Conservation (phyloP, 177 flowering plant species). For the Vitis hybrid region DNA sequence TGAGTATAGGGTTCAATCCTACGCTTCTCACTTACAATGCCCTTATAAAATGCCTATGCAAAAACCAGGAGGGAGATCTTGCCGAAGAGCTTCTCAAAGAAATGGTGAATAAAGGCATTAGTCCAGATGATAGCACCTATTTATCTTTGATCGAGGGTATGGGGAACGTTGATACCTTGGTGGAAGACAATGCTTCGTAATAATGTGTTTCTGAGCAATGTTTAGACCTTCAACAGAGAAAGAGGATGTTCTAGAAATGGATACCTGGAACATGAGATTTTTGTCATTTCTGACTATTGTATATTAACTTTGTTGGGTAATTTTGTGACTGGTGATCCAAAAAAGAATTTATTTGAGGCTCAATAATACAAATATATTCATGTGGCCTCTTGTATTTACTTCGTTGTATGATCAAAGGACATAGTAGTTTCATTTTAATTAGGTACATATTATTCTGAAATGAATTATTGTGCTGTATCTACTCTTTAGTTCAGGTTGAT, state of each 20-base stretch:
- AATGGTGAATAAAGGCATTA: slow-evolving; percentile 78
- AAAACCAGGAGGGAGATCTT: slow-evolving; percentile 53
- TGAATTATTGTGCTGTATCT: too few species aligned
- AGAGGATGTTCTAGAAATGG: neutral
- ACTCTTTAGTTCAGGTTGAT: too few species aligned
- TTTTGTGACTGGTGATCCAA: too few species aligned
- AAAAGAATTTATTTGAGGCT: too few species aligned
- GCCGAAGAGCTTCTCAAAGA: slow-evolving; percentile 77
- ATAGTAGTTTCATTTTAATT: too few species aligned
- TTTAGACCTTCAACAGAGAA: neutral
- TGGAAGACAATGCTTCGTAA: slow-evolving; percentile 8
- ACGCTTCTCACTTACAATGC: slow-evolving; percentile 86
- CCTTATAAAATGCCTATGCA: slow-evolving; percentile 73
- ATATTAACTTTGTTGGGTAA: too few species aligned
- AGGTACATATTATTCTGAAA: too few species aligned
- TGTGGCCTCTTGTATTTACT: too few species aligned
- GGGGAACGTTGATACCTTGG: slow-evolving; percentile 17
- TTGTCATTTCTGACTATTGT: too few species aligned
- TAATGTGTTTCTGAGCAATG: neutral
- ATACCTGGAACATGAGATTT: too few species aligned
- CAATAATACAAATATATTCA: too few species aligned
- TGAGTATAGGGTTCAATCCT: slow-evolving; percentile 74
- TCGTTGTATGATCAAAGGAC: too few species aligned
- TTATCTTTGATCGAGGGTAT: slow-evolving; percentile 61
- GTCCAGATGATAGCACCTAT: slow-evolving; percentile 73